These are phyloP conservation scores for Penicillium sp. DNA, from an alignment of 2,329 filamentous ascomycete genomes.

Conservation along the genomic window DNA sequence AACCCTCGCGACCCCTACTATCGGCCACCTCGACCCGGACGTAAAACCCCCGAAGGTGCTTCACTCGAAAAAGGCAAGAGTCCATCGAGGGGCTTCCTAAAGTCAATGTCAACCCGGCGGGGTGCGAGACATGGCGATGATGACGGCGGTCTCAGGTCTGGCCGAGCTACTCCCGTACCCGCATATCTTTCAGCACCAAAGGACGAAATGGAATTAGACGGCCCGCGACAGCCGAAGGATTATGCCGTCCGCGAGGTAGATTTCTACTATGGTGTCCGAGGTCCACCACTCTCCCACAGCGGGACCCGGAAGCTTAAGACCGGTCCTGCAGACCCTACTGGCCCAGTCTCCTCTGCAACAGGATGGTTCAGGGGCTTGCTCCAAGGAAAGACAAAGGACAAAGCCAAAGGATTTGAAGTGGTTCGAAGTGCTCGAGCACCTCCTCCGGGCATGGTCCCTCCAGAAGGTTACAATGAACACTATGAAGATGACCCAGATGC, in stretches of 20 bases:
- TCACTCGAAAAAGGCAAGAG: conserved; percentile 45
- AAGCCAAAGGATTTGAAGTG: conserved; percentile 95
- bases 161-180: conserved; percentile 52
- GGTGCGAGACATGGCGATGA: conserved; percentile 36
- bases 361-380: conserved; percentile 84
- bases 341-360: conserved; percentile 82
- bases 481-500: conserved; percentile 57
- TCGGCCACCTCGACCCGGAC: conserved; percentile 74
- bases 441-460: conserved; percentile 65
- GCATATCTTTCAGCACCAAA: conserved; percentile 56
- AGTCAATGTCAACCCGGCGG: conserved; percentile 32
- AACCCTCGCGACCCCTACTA: conserved; percentile 78
- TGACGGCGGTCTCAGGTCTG: conserved; percentile 45
- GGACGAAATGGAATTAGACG: conserved; percentile 58
- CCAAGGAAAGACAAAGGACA: conserved; percentile 86
- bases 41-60: conserved; percentile 62
- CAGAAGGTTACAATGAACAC: conserved; percentile 63
- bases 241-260: conserved; percentile 95
- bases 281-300: conserved; percentile 79
- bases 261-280: conserved; percentile 92
- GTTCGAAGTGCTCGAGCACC: conserved; percentile 88
- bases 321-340: conserved; percentile 90
- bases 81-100: conserved; percentile 47
- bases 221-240: conserved; percentile 63
- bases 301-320: conserved; percentile 86